A percentile compares a stretch with the other conserved stretches of the same genome.
Conservation (phyloP, 2,329 filamentous ascomycete species). For the Rhytidhysteron rufulum region DNA sequence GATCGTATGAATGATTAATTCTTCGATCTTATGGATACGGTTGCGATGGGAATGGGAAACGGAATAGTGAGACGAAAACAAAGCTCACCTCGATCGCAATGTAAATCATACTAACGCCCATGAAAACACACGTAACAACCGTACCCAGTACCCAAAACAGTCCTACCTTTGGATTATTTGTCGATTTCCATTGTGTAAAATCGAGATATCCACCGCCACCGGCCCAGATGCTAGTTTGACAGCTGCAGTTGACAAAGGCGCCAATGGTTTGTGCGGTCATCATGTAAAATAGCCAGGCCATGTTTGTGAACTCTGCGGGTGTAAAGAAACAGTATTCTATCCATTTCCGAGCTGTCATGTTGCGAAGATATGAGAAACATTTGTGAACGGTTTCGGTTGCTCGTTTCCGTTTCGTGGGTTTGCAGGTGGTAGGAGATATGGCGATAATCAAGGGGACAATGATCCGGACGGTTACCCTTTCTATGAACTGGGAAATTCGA, state of each 20-base stretch:
- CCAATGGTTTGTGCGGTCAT: constrained; percentile 42
- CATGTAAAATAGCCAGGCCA: constrained; percentile 36
- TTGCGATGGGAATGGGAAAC: not conserved
- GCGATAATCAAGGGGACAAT: constrained; percentile 6
- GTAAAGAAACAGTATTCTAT: constrained; percentile 25
- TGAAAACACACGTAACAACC: constrained; percentile 21
- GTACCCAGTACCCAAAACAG: constrained; percentile 32
- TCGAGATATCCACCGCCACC: constrained; percentile 42
- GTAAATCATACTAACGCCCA: constrained; percentile 33
- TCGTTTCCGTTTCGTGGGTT: constrained; percentile 6
- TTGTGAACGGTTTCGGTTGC: constrained; percentile 3
- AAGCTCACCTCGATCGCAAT: constrained; percentile 28
- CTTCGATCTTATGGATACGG: too few species aligned
- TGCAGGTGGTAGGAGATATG: constrained; percentile 7
- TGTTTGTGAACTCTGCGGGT: constrained; percentile 34
- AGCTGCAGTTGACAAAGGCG: constrained; percentile 40
- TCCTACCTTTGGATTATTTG: constrained; percentile 26
- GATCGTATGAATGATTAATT: constrained; percentile 3
- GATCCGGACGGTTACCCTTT: constrained; percentile 3
- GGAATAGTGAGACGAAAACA: too few species aligned
- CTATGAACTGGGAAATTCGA: constrained; percentile 1
- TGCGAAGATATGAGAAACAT: constrained; percentile 5
- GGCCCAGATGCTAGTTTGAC: constrained; percentile 37
- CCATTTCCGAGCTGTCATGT: constrained; percentile 15
- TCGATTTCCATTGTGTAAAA: constrained; percentile 21